Percentiles rank a stretch among this genome's conserved stretches.
Evolutionary conservation across 805 yeast genomes (phyloP).

Genomic region (Kluyveromyces nonfermentans): DNA sequence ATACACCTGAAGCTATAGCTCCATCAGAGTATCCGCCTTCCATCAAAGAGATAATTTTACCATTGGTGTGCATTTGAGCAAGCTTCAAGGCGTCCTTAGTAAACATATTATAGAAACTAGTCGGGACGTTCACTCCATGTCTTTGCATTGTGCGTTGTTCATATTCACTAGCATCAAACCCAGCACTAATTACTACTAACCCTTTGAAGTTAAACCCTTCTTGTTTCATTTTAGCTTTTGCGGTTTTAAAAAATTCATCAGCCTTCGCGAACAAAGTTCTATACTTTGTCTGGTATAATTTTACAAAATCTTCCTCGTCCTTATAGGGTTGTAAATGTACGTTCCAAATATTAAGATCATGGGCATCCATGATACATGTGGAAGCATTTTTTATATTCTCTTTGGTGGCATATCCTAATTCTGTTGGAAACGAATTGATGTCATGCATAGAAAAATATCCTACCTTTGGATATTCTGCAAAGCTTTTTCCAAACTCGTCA

Average conservation of each 20-base stretch:
- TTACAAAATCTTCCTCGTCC: conserved; percentile 54
- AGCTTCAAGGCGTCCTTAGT: conserved; percentile 63
- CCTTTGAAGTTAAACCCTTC: conserved; percentile 40
- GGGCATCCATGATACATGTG: conserved; percentile 64
- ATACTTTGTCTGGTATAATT: conserved; percentile 51
- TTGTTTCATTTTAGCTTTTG: conserved; percentile 37
- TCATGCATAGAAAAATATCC: conserved; percentile 83
- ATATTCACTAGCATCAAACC: conserved; percentile 80
- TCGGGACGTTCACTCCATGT: conserved; percentile 74
- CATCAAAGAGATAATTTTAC: conserved; percentile 56
- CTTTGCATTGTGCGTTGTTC: conserved; percentile 81
- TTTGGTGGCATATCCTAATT: conserved; percentile 62
- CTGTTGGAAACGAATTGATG: conserved; percentile 80
- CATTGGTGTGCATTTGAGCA: conserved; percentile 52
- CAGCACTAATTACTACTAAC: conserved; percentile 69
- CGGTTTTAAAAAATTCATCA: conserved; percentile 46
- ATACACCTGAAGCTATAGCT: conserved; percentile 69
- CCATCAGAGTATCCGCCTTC: conserved; percentile 87
- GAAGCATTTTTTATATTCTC: conserved; percentile 68
- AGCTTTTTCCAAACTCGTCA: conserved; percentile 40
- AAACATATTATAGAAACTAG: conserved; percentile 63
- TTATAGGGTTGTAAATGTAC: conserved; percentile 64
- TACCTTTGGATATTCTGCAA: conserved; percentile 44
- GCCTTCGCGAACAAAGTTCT: conserved; percentile 56
- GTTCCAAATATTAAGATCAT: conserved; percentile 74